Evolutionary conservation across 2,329 filamentous ascomycete genomes (phyloP), one percentile per base, ranked within the genome.

Genomic region (Monosporascus sp.): DNA sequence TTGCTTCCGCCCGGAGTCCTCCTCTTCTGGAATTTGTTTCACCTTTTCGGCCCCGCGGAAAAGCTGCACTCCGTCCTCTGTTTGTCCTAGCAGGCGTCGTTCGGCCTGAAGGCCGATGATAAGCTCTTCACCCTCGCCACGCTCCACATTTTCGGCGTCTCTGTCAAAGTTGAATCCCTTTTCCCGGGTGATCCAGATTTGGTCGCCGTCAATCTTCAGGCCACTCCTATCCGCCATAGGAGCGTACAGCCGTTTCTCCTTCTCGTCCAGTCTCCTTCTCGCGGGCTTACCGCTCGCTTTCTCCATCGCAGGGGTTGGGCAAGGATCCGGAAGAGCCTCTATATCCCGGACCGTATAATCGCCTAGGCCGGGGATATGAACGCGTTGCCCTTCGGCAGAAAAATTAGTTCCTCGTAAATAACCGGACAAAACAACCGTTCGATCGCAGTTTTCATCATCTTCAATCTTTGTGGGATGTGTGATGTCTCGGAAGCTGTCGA

Each of bases 201-300:
- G 92, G 72, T 99, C 94, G 56, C 96, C 96, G 61, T 99, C 94
- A 50, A 99, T 93, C 67, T 97, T 86, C 14, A 99, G 83, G 64
- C 94, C 94, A 60, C 92, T 95, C 37, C 96, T 91, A 72, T 99
- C 94, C 26, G 92, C 96, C 93, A 99, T 97, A 37, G 94, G 95
- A 3, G 94, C 95, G 71, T 97, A 95, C 5, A 99, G 76, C 63
- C 95, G 84, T 74, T 97, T 97, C 68, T 99, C 93, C 73, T 97
- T 99, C 68, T 99, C 94, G 35, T 95, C 94, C 15, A 99, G 74
- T 53, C 92, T 81, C 65, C 87, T 85, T 58, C 91, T 79, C 41
- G 86, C 87, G 37, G 86, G 86, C 70, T 96, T 96, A 3, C 93
- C 93, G 0, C 86, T 86, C 2, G 85, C 83, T 68, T 96, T 96